Conservation (phyloP, 2,329 filamentous ascomycete species). For the Ophioceras dolichostomum region DNA sequence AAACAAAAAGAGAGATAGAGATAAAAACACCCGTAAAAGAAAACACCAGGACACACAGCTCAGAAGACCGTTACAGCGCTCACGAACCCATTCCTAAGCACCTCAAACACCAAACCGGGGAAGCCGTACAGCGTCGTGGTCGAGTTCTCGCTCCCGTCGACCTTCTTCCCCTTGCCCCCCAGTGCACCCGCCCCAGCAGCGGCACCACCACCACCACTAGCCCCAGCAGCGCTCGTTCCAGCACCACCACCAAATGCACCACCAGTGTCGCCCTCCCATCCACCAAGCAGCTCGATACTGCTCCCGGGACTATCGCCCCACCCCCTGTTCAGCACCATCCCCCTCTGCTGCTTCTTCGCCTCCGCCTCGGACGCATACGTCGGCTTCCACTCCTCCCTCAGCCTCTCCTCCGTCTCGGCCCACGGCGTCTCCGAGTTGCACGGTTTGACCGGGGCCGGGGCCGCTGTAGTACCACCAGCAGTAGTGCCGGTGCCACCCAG, state of each 20-base stretch:
- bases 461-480: not conserved
- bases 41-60: conserved; percentile 11
- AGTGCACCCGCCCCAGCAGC: no score
- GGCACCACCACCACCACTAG: no score
- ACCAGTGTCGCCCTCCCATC: conserved; percentile 80
- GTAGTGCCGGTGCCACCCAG: conserved; percentile 14
- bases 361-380: conserved; percentile 46
- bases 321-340: conserved; percentile 85
- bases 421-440: conserved; percentile 75
- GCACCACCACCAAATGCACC: conserved; percentile 36
- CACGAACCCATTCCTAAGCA: conserved; percentile 82
- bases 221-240: no score
- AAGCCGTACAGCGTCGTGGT: conserved; percentile 86
- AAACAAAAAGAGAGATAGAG: no score
- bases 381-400: conserved; percentile 59
- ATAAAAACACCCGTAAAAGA: no score
- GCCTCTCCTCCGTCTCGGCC: conserved; percentile 52
- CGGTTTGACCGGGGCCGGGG: conserved; percentile 30
- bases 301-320: conserved; percentile 88
- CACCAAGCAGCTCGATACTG: conserved; percentile 73
- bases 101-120: conserved; percentile 88
- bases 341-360: conserved; percentile 40
- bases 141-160: conserved; percentile 42
- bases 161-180: conserved; percentile 30
- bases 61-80: conserved; percentile 84